Base-by-base conservation (phyloP, 176 grass and related monocot genomes). In the Eragrostis nindensis region DNA sequence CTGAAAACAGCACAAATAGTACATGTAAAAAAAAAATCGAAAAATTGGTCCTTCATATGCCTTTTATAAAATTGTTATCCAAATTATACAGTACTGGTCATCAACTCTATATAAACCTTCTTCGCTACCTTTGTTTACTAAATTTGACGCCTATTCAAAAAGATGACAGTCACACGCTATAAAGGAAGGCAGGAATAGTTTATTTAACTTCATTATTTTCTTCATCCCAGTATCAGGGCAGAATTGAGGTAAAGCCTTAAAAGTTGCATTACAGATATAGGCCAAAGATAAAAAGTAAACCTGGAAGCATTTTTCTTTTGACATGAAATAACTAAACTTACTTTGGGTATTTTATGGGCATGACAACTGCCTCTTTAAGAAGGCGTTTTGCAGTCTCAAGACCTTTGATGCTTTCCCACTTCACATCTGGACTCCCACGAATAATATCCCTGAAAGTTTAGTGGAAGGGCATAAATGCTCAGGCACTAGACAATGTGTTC, bases 321-420 rank as follows among this genome's bases (percentile, higher is more conserved):
- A 11, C 6, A 70, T 54, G 8, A 89, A 82, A 67, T 22, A 74
- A 9, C 48, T 10, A 66, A n/a, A 87, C 90, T 80, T 98, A 98
- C 95, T 94, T 98, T 14, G 95, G 95, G 81, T 98, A 98, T 82
- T 98, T 94, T 85, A 98, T 98, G 32, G 95, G 92, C 95, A 98
- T 94, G 24, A 98, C 92, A 79, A 98, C 95, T 48, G 92, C 92
- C 69, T 95, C 95, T 88, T 95, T 98, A 56, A 95, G 91, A 66
- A 95, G 90, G 14, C 90, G 81, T 89, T 98, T 98, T 70, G 88
- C 92, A 84, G 77, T 95, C 74, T 89, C 95, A 64, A 98, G 86
- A 55, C 95, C 95, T 88, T 94, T 98, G 82, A 95, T 98, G 88
- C 90, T 93, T 83, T 98, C 95, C 95, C 95, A 98, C 79, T 94